These are phyloP conservation scores for Arthrobotrys entomopaga DNA, from an alignment of 2,329 filamentous ascomycete genomes.

Conservation along the genomic window DNA sequence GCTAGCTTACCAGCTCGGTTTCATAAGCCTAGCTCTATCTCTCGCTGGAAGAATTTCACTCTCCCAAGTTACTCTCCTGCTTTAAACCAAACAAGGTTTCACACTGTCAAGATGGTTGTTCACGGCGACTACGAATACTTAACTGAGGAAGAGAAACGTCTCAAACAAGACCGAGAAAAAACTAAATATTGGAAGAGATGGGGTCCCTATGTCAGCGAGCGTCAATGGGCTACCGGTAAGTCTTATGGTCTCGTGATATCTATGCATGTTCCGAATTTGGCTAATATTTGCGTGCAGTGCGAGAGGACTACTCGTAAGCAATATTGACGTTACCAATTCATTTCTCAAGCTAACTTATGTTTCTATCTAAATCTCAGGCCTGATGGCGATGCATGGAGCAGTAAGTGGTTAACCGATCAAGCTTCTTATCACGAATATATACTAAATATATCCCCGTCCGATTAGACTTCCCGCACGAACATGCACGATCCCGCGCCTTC, in stretches of 20 bases:
- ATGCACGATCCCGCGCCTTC: constrained; percentile 86
- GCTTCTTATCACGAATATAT: background rate
- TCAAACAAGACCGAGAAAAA: constrained; percentile 84
- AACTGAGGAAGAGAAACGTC: constrained; percentile 87
- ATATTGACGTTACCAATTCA: background rate
- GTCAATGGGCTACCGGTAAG: constrained; percentile 93
- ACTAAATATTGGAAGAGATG: constrained; percentile 98
- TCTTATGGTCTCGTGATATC: constrained; percentile 1
- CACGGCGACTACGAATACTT: constrained; percentile 88
- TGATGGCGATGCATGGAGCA: constrained; percentile 94
- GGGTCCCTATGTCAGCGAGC: constrained; percentile 91
- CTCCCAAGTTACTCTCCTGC: background rate
- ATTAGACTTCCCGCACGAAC: constrained; percentile 90
- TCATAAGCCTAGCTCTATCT: constrained; percentile 26
- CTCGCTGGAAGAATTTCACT: constrained; percentile 9
- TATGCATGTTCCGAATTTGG: constrained; percentile 12
- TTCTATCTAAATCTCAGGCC: constrained; percentile 64
- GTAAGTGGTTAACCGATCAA: constrained; percentile 69
- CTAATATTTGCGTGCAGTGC: constrained; percentile 67
- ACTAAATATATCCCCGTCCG: background rate
- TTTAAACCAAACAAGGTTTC: background rate
- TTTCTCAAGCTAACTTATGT: background rate
- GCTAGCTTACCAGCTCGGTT: constrained; percentile 20
- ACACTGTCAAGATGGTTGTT: constrained; percentile 75
- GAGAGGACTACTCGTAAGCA: constrained; percentile 86